Conservation (phyloP, 129 eudicot species). For the Sambucus nigra region DNA sequence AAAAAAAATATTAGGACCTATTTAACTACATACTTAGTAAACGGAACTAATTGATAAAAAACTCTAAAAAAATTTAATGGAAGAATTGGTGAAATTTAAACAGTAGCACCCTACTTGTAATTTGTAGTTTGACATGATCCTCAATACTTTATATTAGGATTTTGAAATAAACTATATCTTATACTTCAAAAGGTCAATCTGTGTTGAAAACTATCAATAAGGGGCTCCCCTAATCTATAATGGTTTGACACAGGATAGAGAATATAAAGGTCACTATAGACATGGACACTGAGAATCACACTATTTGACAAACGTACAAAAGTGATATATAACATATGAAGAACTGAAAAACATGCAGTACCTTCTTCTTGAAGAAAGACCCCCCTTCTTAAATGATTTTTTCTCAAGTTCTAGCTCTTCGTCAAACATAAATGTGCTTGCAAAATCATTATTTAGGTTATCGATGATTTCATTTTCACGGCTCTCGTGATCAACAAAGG, state of each 20-base stretch:
- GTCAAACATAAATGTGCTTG: constrained; percentile 81
- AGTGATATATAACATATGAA: background rate
- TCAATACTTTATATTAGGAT: no score
- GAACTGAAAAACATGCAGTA: constrained; percentile 21
- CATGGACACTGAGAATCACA: background rate
- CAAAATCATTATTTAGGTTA: constrained; percentile 51
- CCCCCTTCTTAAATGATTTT: constrained; percentile 28
- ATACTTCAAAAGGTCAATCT: no score
- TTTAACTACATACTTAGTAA: no score
- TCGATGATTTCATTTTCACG: constrained; percentile 10
- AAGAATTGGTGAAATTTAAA: no score
- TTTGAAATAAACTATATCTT: background rate
- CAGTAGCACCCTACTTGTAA: no score
- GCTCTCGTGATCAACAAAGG: constrained; percentile 6
- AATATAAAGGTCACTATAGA: background rate
- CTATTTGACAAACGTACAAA: background rate
- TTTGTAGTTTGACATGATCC: background rate
- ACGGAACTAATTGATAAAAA: no score
- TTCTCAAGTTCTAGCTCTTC: constrained; percentile 84
- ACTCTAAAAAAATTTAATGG: no score
- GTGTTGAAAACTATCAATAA: no score
- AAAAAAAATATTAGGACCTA: no score
- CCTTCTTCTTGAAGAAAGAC: constrained; percentile 36
- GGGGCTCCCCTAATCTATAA: background rate
- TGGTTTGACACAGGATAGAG: background rate